Percentiles rank a stretch among this genome's conserved stretches.
Conservation (phyloP, 768 basidiomycete species). For the Infundibulicybe gibba region DNA sequence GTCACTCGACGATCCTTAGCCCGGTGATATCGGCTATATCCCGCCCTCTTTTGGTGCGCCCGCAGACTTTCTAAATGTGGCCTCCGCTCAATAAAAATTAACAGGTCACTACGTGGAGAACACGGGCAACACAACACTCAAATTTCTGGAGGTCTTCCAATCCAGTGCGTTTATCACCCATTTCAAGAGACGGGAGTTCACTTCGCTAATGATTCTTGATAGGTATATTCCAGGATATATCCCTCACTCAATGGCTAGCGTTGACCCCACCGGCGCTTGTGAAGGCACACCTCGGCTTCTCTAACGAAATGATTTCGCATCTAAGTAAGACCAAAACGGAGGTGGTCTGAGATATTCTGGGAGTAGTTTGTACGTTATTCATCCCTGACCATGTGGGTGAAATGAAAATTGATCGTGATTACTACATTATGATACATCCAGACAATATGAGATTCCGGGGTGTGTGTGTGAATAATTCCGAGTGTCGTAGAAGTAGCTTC, state of each 20-base stretch:
- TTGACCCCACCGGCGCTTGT: conserved; percentile 55
- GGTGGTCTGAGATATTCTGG: too few species aligned
- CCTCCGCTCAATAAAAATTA: not conserved
- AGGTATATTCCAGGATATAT: conserved; percentile 47
- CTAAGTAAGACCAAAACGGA: conserved; percentile 44
- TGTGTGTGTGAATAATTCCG: too few species aligned
- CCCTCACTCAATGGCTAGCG: conserved; percentile 60
- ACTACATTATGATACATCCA: too few species aligned
- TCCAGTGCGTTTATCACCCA: conserved; percentile 18
- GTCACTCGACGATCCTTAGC: conserved; percentile 12
- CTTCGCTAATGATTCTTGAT: conserved; percentile 21
- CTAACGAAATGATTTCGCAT: conserved; percentile 43
- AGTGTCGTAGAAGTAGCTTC: conserved; percentile 1
- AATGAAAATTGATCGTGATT: too few species aligned
- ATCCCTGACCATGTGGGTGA: too few species aligned
- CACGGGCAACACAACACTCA: conserved; percentile 54
- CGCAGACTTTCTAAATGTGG: not conserved
- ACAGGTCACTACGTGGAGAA: conserved; percentile 69
- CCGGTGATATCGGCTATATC: conserved; percentile 37
- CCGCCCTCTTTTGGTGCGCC: conserved; percentile 28
- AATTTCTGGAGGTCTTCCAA: conserved; percentile 61
- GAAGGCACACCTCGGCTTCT: conserved; percentile 56
- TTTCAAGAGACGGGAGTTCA: not conserved
- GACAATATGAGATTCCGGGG: too few species aligned
- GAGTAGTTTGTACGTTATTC: too few species aligned